A percentile compares a stretch with the other conserved stretches of the same genome.
Evolutionary conservation across 1,284 basidiomycete genomes (phyloP).

Genomic region (Cutaneotrichosporon cutaneum): DNA sequence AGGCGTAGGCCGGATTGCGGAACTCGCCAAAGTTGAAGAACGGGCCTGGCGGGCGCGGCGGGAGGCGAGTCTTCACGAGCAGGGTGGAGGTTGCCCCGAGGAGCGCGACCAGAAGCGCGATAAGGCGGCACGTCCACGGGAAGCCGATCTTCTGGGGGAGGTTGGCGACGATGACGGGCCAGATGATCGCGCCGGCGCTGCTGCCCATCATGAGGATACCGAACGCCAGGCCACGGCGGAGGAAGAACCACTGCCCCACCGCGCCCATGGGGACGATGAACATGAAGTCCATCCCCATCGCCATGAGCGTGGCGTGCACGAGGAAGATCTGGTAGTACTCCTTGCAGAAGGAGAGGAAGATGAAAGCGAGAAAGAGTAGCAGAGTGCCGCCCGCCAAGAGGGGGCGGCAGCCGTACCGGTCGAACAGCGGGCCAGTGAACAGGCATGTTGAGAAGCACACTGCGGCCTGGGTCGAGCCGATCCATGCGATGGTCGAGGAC

Average conservation of each 20-base stretch:
- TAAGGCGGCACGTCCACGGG: conserved; percentile 42
- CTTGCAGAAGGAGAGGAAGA: conserved; percentile 34
- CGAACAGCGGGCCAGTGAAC: conserved; percentile 44
- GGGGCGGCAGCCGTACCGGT: conserved; percentile 38
- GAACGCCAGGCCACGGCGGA: conserved; percentile 42
- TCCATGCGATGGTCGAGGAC: conserved; percentile 40
- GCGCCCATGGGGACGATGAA: conserved; percentile 44
- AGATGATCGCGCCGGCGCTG: conserved; percentile 40
- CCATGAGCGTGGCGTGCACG: conserved; percentile 37
- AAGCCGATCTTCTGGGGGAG: conserved; percentile 41
- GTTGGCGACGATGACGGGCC: conserved; percentile 45
- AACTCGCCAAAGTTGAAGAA: conserved; percentile 41
- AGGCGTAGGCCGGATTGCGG: conserved; percentile 33
- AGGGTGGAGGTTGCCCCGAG: conserved; percentile 30
- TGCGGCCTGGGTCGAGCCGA: conserved; percentile 38
- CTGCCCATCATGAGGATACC: conserved; percentile 39
- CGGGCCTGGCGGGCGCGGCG: conserved; percentile 35
- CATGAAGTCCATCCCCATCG: conserved; percentile 42
- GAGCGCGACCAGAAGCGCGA: conserved; percentile 35
- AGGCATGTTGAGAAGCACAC: conserved; percentile 37
- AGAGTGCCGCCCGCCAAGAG: conserved; percentile 34
- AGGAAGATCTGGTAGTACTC: conserved; percentile 42
- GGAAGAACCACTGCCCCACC: conserved; percentile 45
- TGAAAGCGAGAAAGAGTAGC: conserved; percentile 32
- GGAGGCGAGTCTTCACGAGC: conserved; percentile 40